A percentile compares a stretch with the other conserved stretches of the same genome.
Evolutionary conservation across 2,329 filamentous ascomycete genomes (phyloP).

Genomic region (Parastagonospora nodorum): DNA sequence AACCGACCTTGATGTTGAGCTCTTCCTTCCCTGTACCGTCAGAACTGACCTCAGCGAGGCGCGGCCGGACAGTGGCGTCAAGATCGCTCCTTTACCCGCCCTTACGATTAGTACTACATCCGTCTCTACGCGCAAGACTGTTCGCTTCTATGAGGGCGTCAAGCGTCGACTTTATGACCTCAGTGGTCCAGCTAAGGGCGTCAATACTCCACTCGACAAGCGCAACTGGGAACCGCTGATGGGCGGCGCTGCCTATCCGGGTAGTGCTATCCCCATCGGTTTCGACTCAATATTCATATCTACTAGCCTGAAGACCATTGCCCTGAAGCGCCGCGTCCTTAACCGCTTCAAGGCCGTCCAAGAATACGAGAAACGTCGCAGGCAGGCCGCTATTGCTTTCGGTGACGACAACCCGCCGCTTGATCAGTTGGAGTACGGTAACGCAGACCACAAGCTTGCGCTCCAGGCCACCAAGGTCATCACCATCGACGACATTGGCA

Average conservation of each 20-base stretch:
- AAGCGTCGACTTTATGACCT: conserved; percentile 2
- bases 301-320: background rate
- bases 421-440: conserved; percentile 18
- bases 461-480: conserved; percentile 7
- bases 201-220: background rate
- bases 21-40: background rate
- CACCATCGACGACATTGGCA: conserved; percentile 11
- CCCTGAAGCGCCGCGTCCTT: conserved; percentile 8
- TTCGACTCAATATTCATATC: conserved; percentile 2
- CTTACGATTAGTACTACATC: background rate
- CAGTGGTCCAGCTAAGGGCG: conserved; percentile 1
- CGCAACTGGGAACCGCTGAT: conserved; percentile 1
- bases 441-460: conserved; percentile 11
- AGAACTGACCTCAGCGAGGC: background rate
- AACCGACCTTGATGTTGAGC: too few species aligned
- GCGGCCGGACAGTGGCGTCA: background rate
- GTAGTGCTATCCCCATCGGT: background rate
- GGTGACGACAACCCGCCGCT: background rate
- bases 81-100: background rate
- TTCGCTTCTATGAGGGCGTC: conserved; percentile 6
- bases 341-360: conserved; percentile 15
- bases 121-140: conserved; percentile 3
- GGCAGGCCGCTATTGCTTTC: background rate
- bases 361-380: conserved; percentile 11
- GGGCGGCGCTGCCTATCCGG: background rate